A percentile compares a stretch with the other conserved stretches of the same genome.
phyloP scores from a whole-genome alignment of 75 land plant genomes.

The Selaginella tamariscina region DNA sequence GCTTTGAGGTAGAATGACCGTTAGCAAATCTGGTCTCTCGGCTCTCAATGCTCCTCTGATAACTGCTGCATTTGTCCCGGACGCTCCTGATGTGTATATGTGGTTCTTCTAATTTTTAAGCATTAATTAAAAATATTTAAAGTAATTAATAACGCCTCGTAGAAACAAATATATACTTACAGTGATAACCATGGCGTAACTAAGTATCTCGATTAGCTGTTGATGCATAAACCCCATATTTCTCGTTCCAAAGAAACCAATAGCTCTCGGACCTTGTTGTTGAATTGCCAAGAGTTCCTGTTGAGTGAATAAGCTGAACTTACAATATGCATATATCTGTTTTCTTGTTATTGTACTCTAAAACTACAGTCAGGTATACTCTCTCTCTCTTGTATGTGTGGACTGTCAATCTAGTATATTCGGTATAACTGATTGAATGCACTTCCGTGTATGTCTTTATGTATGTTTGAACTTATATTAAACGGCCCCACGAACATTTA shows the following conservation, averaged over 20 bases:
- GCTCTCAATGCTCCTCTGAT: conserved; percentile 97
- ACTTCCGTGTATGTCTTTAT: too few species aligned
- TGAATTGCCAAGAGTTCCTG: conserved; percentile 97
- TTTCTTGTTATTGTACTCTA: too few species aligned
- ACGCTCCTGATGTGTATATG: conserved; percentile 91
- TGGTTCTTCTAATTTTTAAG: conserved; percentile 67
- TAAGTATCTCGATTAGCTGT: conserved; percentile 92
- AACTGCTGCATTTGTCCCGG: conserved; percentile 98
- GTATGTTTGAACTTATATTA: too few species aligned
- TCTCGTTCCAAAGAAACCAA: conserved; percentile 94
- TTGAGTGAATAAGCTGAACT: too few species aligned
- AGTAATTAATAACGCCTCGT: not conserved
- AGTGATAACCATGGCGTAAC: conserved; percentile 97
- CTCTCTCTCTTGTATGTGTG: too few species aligned
- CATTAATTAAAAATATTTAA: not conserved
- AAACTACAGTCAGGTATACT: too few species aligned
- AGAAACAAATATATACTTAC: conserved; percentile 28
- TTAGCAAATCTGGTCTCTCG: conserved; percentile 82
- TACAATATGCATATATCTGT: too few species aligned
- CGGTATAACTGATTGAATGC: too few species aligned
- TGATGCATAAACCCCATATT: conserved; percentile 99
- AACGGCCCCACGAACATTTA: too few species aligned
- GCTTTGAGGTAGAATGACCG: conserved; percentile 91
- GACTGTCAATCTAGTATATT: too few species aligned
- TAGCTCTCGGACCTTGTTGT: conserved; percentile 85